Evolutionary conservation across 495 filamentous ascomycete genomes (phyloP), one percentile per base, ranked within the genome.

Genomic region (Aspergillus olivimuriae): DNA sequence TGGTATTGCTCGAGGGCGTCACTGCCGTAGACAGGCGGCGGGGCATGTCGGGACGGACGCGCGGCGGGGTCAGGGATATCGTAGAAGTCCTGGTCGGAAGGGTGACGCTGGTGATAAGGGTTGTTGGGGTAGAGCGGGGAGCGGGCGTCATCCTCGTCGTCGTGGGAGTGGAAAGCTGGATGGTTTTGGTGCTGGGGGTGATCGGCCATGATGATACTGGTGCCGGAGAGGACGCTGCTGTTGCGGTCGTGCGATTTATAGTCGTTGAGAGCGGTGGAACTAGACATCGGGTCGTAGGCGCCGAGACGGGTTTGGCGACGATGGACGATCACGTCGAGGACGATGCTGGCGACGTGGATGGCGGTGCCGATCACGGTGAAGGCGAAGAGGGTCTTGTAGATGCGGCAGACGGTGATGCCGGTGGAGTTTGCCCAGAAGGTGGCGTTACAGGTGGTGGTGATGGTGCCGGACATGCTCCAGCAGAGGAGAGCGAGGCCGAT

Each of bases 361-460:
- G 68, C 59, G 4, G 70, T 47, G 23, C 73, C 79, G 34, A 75
- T 38, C 22, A 80, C 57, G 3, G 74, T 68, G 62, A 86, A 84
- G n/a, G 72, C 53, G 61, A 81, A 82, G 7, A 84, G 65, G 14
- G 80, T 69, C 62, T 84, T 86, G 70, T 82, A 86, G 47, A 74
- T 62, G 39, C 76, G 60, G 59, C 81, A 84, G 31, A 84, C 72
- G 53, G 70, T 68, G 37, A 83, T 71, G 23, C 74, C 81, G 21
- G 73, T 74, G 0, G 72, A 66, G 23, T 73, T 75, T 30, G 66
- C 61, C 79, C 80, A 86, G 61, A 70, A 70, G 24, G 56, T 48
- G 4, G 60, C 55, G 16, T 65, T 69, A 62, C 82, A 86, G 44
- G 65, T 60, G 43, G 78, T 73, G n/a, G 67, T 62, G 48, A 84